phyloP scores from a whole-genome alignment of 2,329 filamentous ascomycete genomes.

The Colletotrichum godetiae region DNA sequence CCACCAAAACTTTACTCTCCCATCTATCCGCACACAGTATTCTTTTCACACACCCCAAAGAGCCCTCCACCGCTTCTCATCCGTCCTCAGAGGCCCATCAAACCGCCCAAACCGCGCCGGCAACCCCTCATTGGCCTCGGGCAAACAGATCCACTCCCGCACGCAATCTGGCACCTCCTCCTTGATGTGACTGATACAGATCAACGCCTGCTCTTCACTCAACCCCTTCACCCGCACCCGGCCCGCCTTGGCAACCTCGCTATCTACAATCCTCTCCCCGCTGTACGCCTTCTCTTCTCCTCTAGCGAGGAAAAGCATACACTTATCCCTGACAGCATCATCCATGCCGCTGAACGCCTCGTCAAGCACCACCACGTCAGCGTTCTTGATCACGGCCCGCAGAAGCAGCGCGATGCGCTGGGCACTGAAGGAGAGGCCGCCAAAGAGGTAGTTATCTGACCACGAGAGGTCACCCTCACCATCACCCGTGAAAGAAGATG shows the following conservation, averaged over 20 bases:
- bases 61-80: conserved; percentile 69
- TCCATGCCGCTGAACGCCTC: conserved; percentile 92
- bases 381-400: conserved; percentile 81
- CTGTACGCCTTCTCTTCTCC: conserved; percentile 65
- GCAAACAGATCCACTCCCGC: conserved; percentile 86
- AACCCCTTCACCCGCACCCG: conserved; percentile 70
- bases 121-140: conserved; percentile 74
- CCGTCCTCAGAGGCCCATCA: conserved; percentile 68
- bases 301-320: conserved; percentile 79
- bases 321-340: conserved; percentile 84
- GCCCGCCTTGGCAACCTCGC: conserved; percentile 55
- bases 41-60: conserved; percentile 65
- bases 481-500: conserved; percentile 33
- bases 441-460: conserved; percentile 76
- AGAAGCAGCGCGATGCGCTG: conserved; percentile 90
- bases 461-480: conserved; percentile 60
- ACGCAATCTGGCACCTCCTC: conserved; percentile 91
- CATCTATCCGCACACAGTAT: too few relatives aligned
- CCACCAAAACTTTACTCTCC: background rate
- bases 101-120: conserved; percentile 74
- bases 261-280: conserved; percentile 55
- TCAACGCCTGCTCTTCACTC: conserved; percentile 77
- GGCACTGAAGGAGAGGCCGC: conserved; percentile 80
- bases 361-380: conserved; percentile 86
- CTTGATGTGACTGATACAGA: conserved; percentile 92